These are phyloP conservation scores for Trichoderma koningiopsis DNA, from an alignment of 2,329 filamentous ascomycete species.

Conservation along the genomic window DNA sequence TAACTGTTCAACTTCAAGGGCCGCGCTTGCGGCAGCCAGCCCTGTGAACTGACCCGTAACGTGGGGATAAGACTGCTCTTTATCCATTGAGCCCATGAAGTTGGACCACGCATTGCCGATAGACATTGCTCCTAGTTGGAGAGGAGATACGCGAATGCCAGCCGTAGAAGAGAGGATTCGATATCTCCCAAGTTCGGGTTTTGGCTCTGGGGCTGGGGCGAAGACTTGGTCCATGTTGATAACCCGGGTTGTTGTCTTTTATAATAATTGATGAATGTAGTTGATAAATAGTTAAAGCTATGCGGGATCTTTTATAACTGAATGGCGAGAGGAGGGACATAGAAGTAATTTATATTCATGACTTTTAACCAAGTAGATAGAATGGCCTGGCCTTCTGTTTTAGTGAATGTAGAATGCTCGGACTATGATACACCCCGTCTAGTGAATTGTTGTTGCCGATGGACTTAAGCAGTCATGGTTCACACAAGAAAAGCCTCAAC, in stretches of 20 bases:
- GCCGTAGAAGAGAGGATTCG: constrained; percentile 1
- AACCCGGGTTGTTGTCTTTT: not conserved
- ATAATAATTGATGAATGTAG: not conserved
- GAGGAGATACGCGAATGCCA: constrained; percentile 2
- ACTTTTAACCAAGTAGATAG: not conserved
- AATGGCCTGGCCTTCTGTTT: not conserved
- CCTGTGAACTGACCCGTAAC: not conserved
- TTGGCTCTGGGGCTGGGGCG: not conserved
- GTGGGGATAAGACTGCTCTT: constrained; percentile 9
- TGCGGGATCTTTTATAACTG: not conserved
- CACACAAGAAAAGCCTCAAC: not conserved
- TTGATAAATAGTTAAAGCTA: not conserved
- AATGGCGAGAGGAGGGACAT: not conserved
- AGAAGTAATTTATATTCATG: not conserved
- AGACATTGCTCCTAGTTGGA: constrained; percentile 19
- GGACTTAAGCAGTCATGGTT: not conserved
- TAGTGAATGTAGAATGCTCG: not conserved
- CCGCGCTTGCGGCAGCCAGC: not conserved
- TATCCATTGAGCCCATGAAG: constrained; percentile 6
- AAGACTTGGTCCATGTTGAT: not conserved
- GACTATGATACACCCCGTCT: not conserved
- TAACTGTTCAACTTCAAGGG: not conserved
- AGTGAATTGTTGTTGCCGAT: not conserved
- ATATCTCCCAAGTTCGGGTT: not conserved
- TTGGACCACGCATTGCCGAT: constrained; percentile 14